These are phyloP conservation scores for Diplotaxis tenuifolia DNA, from an alignment of 345 rosid species.

Conservation along the genomic window DNA sequence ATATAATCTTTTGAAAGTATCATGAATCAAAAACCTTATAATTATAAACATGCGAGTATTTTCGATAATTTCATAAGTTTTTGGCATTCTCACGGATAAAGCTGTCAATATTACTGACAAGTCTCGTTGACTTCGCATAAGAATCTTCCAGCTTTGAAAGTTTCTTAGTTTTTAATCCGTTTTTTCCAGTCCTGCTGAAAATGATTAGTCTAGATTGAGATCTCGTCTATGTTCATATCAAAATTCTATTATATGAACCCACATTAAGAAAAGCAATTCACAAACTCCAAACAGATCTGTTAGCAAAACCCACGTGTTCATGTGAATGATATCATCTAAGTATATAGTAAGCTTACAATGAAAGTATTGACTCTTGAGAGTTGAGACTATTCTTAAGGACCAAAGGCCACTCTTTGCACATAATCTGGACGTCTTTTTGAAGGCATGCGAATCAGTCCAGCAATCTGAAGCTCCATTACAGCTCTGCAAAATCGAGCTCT, in stretches of 20 bases:
- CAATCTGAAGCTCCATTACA: conserved; percentile 79
- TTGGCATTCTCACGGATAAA: not conserved
- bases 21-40: not conserved
- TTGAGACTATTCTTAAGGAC: conserved; percentile 39
- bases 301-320: not conserved
- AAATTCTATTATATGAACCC: not conserved
- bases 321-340: not conserved
- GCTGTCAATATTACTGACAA: not conserved
- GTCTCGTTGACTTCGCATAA: not conserved
- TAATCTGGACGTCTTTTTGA: conserved; percentile 80
- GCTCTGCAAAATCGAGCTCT: conserved; percentile 91
- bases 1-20: not conserved
- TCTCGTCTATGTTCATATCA: not conserved
- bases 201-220: not conserved
- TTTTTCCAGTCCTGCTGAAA: not conserved
- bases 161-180: not conserved
- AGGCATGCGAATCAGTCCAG: conserved; percentile 89
- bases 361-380: not conserved
- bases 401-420: conserved; percentile 88
- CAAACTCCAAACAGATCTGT: not conserved
- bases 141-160: not conserved
- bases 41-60: not conserved
- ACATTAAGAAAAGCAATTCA: not conserved
- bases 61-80: not conserved
- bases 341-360: not conserved